Evolutionary conservation across 345 rosid genomes (phyloP).

Genomic region (Euclidium syriacum): DNA sequence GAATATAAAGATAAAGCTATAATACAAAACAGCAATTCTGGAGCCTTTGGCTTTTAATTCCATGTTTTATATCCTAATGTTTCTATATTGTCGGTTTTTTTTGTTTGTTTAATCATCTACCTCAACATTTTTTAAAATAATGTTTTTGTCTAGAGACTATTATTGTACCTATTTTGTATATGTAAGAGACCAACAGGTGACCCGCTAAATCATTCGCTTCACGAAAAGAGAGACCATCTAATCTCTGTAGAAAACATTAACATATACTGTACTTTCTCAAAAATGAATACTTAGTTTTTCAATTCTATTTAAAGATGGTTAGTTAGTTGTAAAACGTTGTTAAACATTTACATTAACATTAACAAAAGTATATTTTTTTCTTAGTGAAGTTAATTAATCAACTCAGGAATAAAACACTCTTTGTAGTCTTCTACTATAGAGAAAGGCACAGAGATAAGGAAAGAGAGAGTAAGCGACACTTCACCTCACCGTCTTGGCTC

Average conservation of each 20-base stretch:
- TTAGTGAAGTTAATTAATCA: too few relatives aligned
- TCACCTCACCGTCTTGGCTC: constrained; percentile 13
- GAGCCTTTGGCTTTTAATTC: background rate
- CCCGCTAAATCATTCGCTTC: constrained; percentile 12
- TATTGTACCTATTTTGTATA: background rate
- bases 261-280: too few relatives aligned
- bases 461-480: constrained; percentile 15
- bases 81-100: background rate
- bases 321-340: constrained; percentile 7
- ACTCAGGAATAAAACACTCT: background rate
- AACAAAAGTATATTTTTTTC: too few relatives aligned
- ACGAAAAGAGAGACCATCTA: constrained; percentile 10
- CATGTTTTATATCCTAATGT: background rate
- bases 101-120: background rate
- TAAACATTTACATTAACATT: background rate
- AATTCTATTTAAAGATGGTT: constrained; percentile 9
- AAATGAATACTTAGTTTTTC: background rate
- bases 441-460: constrained; percentile 13
- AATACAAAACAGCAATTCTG: background rate
- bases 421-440: too few relatives aligned
- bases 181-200: background rate
- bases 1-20: constrained; percentile 3
- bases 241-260: background rate
- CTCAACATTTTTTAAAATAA: background rate
- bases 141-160: background rate